These are phyloP conservation scores for Ilyonectria sp. DNA, from an alignment of 2,329 filamentous ascomycete species.

Conservation along the genomic window DNA sequence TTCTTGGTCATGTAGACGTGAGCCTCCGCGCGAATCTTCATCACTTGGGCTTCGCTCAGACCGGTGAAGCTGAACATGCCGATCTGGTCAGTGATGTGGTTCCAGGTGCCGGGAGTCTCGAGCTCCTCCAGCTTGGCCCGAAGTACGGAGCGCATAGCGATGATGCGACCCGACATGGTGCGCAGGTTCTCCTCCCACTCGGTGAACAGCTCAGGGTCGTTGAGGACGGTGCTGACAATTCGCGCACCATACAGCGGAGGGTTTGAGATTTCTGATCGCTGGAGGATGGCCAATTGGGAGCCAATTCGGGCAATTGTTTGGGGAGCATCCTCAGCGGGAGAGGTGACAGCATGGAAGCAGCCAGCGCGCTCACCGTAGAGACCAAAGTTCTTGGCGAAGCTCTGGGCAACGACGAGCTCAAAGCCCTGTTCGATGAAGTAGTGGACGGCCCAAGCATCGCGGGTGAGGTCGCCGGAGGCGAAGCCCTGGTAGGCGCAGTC, in stretches of 20 bases:
- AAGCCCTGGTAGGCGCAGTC: constrained; percentile 99
- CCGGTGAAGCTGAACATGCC: constrained; percentile 99
- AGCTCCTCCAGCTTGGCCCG: constrained; percentile 86
- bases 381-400: constrained; percentile 98
- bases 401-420: constrained; percentile 89
- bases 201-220: constrained; percentile 84
- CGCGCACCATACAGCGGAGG: constrained; percentile 94
- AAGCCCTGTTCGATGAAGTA: constrained; percentile 96
- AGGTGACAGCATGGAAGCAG: constrained; percentile 93
- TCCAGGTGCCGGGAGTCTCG: constrained; percentile 91
- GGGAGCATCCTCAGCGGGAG: constrained; percentile 77
- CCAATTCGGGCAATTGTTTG: constrained; percentile 77
- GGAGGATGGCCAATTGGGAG: constrained; percentile 92
- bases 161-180: constrained; percentile 97
- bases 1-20: constrained; percentile 98
- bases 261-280: constrained; percentile 98
- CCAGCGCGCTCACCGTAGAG: constrained; percentile 97
- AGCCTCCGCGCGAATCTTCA: constrained; percentile 76
- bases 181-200: constrained; percentile 94
- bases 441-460: constrained; percentile 92
- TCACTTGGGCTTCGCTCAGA: constrained; percentile 80
- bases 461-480: constrained; percentile 88
- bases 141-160: constrained; percentile 87
- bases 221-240: constrained; percentile 88
- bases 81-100: constrained; percentile 98